Conservation (phyloP, 169 alveolate species). For the Sarcocystis neurona region DNA sequence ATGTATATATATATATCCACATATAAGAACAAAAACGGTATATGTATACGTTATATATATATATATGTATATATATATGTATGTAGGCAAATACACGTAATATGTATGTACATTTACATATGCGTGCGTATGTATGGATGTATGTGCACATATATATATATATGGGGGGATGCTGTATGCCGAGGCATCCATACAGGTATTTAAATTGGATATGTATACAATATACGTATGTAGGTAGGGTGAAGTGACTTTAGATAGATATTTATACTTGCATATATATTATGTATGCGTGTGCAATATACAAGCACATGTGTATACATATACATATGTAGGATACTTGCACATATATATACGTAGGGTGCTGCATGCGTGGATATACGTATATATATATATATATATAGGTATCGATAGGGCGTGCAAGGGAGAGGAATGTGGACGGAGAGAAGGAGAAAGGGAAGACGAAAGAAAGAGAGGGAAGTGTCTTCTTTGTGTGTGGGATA, state of each 20-base stretch:
- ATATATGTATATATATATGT: not conserved
- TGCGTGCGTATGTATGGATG: not conserved
- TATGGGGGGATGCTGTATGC: too few relatives aligned
- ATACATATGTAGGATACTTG: not conserved
- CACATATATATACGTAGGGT: too few relatives aligned
- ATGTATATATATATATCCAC: too few relatives aligned
- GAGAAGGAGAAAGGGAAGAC: not conserved
- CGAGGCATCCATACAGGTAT: too few relatives aligned
- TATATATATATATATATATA: not conserved
- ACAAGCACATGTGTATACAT: not conserved
- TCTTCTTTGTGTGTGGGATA: not conserved
- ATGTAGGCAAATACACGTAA: too few relatives aligned
- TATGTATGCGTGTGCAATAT: not conserved
- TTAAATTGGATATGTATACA: too few relatives aligned
- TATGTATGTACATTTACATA: not conserved
- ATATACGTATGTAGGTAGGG: too few relatives aligned
- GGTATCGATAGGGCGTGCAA: not conserved
- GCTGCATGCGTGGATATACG: too few relatives aligned
- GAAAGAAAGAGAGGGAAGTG: not conserved
- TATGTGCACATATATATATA: too few relatives aligned
- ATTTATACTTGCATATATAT: not conserved
- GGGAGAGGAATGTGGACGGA: not conserved
- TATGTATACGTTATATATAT: not conserved
- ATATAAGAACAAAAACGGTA: too few relatives aligned
- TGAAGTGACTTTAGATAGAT: too few relatives aligned